These are phyloP conservation scores for Xylaria hypoxylon DNA, from an alignment of 2,329 filamentous ascomycete genomes.

Conservation along the genomic window DNA sequence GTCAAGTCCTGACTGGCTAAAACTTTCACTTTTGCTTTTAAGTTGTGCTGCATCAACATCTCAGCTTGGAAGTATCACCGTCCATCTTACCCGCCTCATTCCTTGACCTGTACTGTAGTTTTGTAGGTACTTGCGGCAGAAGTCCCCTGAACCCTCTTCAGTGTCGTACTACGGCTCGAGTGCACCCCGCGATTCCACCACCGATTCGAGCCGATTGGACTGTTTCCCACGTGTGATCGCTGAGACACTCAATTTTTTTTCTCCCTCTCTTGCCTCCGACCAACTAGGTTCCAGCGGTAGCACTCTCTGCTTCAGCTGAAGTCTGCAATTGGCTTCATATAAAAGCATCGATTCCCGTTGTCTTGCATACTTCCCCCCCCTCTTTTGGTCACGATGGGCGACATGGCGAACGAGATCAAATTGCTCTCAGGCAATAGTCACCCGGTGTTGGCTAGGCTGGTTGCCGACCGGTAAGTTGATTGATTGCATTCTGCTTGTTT, in stretches of 20 bases:
- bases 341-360: constrained; percentile 23
- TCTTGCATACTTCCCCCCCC: constrained; percentile 14
- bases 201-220: constrained; percentile 39
- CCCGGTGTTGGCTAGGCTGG: constrained; percentile 53
- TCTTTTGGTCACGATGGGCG: constrained; percentile 38
- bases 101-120: not conserved
- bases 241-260: constrained; percentile 35
- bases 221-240: constrained; percentile 17
- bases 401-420: constrained; percentile 55
- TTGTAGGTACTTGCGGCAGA: not conserved
- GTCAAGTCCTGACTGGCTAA: not conserved
- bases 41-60: constrained; percentile 4
- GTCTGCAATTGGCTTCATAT: constrained; percentile 28
- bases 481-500: constrained; percentile 9
- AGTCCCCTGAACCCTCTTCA: not conserved
- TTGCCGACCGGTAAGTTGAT: constrained; percentile 53
- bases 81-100: not conserved
- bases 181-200: constrained; percentile 36
- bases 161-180: constrained; percentile 8
- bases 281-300: constrained; percentile 17
- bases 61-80: not conserved
- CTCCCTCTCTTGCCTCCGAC: constrained; percentile 15
- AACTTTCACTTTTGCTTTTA: not conserved
- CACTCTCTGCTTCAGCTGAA: constrained; percentile 17
- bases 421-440: constrained; percentile 57